Evolutionary conservation across 2,329 filamentous ascomycete species (phyloP), one percentile per base, ranked within the genome.

Genomic region (Erysiphe pulchra): DNA sequence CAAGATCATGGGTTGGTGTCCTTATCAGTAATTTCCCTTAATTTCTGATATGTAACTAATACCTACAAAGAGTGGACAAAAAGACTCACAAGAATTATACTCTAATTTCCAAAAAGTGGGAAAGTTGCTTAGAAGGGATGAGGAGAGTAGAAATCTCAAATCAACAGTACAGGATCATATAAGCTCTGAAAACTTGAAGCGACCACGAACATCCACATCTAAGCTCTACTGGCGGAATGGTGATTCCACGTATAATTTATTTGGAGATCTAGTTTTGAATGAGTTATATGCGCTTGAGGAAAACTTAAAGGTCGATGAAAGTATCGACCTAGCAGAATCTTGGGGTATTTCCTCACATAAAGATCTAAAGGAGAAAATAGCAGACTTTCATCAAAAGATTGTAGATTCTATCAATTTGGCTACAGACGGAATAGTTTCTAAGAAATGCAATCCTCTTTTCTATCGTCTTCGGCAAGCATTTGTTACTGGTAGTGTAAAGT

Each of bases 401-500:
- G 20, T 42, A 41, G 33, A 45, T 32, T 49, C 48, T 46, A 50
- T 45, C 20, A 31, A 46, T 10, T 33, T 40, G 32, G 54, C 53
- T 7, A 43, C 49, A 20, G 14, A 41, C 12, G 49, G 49, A 10
- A 42, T 45, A 3, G 44, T 48, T 9, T 43, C 41, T 8, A 49
- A 51, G 20, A 37, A 46, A 9, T 43, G 47, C 7, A 55, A 56
- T 42, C 49, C 50, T 0, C 45, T 57, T 0, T 58, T 56, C 45
- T 51, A 48, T 40, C 39, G 48, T 20, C 45, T 83, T 47, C 69
- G 71, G 48, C 65, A 71, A 45, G 70, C 71, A 1, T 82, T 77
- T 54, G 62, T 77, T 38, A 56, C 61, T 6, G 61, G 56, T 9
- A 73, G 77, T 37, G 43, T 66, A 2, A 52, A 51, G 7, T 71